Evolutionary conservation across 2,329 filamentous ascomycete genomes (phyloP).

Genomic region (Salinomyces thailandicus): DNA sequence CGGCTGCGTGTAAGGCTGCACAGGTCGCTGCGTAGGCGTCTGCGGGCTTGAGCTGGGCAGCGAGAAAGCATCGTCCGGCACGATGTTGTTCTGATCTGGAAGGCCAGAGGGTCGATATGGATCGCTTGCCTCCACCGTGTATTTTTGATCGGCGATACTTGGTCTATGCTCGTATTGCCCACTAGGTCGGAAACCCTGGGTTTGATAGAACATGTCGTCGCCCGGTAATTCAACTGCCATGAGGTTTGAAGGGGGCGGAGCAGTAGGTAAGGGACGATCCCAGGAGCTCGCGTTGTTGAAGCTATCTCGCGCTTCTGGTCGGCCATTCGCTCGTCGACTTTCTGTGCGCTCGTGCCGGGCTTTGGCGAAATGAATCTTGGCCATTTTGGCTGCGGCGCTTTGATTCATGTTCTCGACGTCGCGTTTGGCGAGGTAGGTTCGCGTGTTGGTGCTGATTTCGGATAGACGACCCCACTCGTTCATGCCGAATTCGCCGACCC

Average conservation of each 20-base stretch:
- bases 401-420: slow-evolving; percentile 69
- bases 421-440: slow-evolving; percentile 64
- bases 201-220: slow-evolving; percentile 16
- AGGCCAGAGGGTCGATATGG: slow-evolving; percentile 31
- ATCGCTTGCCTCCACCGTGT: slow-evolving; percentile 25
- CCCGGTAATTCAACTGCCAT: slow-evolving; percentile 26
- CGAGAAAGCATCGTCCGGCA: slow-evolving; percentile 5
- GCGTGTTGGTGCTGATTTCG: slow-evolving; percentile 87
- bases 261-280: slow-evolving; percentile 24
- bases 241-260: slow-evolving; percentile 32
- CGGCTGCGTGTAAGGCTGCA: slow-evolving; percentile 5
- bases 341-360: slow-evolving; percentile 49
- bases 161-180: slow-evolving; percentile 47
- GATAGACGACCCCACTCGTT: slow-evolving; percentile 94
- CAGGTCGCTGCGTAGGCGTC: slow-evolving; percentile 2
- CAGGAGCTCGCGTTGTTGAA: slow-evolving; percentile 24
- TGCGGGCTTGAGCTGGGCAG: slow-evolving; percentile 4
- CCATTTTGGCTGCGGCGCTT: slow-evolving; percentile 67
- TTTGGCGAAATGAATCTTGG: slow-evolving; percentile 71
- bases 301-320: slow-evolving; percentile 13
- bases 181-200: slow-evolving; percentile 26
- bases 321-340: slow-evolving; percentile 25
- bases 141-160: slow-evolving; percentile 52
- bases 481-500: slow-evolving; percentile 95
- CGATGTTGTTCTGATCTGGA: slow-evolving; percentile 51